Base-by-base conservation (phyloP, 208 protist species). In the Leishmania aethiopica region DNA sequence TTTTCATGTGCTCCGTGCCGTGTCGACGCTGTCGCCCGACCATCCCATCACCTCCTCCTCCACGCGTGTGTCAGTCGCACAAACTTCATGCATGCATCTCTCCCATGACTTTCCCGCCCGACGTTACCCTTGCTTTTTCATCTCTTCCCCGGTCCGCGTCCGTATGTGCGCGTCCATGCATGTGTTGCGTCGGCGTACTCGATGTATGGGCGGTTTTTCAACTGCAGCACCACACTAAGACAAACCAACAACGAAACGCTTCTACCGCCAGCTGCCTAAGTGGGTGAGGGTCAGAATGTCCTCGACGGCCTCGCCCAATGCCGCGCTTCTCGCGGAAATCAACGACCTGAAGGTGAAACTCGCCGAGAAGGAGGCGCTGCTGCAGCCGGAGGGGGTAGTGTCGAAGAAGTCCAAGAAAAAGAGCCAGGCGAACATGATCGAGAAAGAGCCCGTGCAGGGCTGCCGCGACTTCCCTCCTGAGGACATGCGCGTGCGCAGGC, bases 401-500 rank as follows among this genome's bases (percentile, higher is more conserved):
- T 82, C 92, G 45, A 96, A 96, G 89, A 93, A 91, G 84, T 70
- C 93, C 2, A 97, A 98, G 85, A 97, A 97, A 85, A 98, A 98
- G 85, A 95, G 93, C 70, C 92, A 95, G 86, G 84, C 90, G 5
- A 92, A 93, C 79, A 92, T 94, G 88, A 96, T 99, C 78, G 92
- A 95, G 59, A 96, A 91, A 59, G 94, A 99, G 78, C 97, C 97
- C 6, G 94, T 98, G 32, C 93, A 98, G 80, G 98, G 98, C 71
- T 97, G 94, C 62, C 94, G 98, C 55, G 98, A 99, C 92, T 99
- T 99, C 80, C 95, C 95, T 32, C 98, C 98, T 3, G 96, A 98
- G 81, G 95, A 98, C 77, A 99, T 99, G 97, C 93, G 96, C 28
- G 40, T 92, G 60, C 92, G 97, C 62, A 94, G 90, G 71, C 94